phyloP scores from a whole-genome alignment of 768 basidiomycete genomes.

The Termitomyces sp. region DNA sequence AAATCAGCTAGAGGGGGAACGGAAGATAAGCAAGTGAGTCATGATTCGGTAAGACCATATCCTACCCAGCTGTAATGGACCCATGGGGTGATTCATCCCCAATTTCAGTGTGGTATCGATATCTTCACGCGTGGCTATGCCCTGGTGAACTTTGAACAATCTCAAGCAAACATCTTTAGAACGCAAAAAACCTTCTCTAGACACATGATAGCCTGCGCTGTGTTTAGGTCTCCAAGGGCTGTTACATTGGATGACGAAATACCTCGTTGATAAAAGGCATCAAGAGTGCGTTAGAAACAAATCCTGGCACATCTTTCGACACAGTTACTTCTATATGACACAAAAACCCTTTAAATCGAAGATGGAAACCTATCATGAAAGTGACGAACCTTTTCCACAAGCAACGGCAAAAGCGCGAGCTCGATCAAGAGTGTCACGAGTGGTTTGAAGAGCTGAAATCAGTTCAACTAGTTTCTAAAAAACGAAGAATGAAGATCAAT shows the following conservation, averaged over 20 bases:
- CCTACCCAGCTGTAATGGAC: slow-evolving; percentile 83
- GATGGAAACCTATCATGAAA: not conserved
- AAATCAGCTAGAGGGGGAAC: slow-evolving; percentile 41
- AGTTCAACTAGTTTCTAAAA: slow-evolving; percentile 88
- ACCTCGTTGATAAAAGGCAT: slow-evolving; percentile 99
- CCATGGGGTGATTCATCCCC: slow-evolving; percentile 96
- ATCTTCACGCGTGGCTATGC: slow-evolving; percentile 88
- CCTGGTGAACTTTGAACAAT: slow-evolving; percentile 35
- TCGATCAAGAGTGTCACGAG: slow-evolving; percentile 65
- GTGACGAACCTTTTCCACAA: slow-evolving; percentile 75
- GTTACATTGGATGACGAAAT: not conserved
- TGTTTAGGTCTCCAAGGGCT: not conserved
- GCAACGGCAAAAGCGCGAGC: slow-evolving; percentile 80
- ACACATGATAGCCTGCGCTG: slow-evolving; percentile 77
- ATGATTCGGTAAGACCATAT: not conserved
- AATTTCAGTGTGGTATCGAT: slow-evolving; percentile 93
- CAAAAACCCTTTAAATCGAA: not conserved
- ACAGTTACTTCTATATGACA: slow-evolving; percentile 72
- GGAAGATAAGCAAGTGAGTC: not conserved
- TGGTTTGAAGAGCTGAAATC: slow-evolving; percentile 90
- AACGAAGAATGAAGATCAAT: not conserved
- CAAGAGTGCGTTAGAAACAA: slow-evolving; percentile 90
- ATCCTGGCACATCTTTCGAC: slow-evolving; percentile 90
- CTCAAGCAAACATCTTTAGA: not conserved
- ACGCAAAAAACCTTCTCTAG: slow-evolving; percentile 66